Conservation (phyloP, 2,329 filamentous ascomycete species). For the Phialophora macrospora region DNA sequence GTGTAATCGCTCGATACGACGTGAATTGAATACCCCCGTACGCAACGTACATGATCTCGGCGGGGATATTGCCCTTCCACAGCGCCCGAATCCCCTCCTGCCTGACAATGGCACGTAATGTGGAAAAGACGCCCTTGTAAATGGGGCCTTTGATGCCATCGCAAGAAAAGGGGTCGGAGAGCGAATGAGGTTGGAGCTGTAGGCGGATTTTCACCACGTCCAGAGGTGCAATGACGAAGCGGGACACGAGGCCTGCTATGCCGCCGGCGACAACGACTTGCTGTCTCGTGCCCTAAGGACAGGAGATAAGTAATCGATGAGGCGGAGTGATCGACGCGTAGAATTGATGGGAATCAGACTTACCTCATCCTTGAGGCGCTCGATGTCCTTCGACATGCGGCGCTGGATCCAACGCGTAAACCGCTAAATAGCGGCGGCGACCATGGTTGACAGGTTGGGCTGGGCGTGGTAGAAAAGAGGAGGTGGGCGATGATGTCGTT, state of each 20-base stretch:
- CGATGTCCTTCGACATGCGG: conserved; percentile 67
- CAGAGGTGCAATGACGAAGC: conserved; percentile 91
- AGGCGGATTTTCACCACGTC: conserved; percentile 98
- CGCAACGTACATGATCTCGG: conserved; percentile 89
- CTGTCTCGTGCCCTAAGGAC: conserved; percentile 64
- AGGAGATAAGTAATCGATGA: not conserved
- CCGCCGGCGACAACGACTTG: conserved; percentile 71
- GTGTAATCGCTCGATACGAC: conserved; percentile 75
- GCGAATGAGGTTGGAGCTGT: conserved; percentile 86
- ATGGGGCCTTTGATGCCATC: conserved; percentile 53
- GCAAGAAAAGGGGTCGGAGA: conserved; percentile 72
- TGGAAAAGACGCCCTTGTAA: conserved; percentile 73
- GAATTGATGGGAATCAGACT: conserved; percentile 14
- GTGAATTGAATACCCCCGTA: conserved; percentile 92
- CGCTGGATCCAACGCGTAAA: conserved; percentile 37
- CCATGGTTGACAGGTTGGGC: not conserved
- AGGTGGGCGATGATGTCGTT: conserved; percentile 14
- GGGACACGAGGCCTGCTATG: conserved; percentile 83
- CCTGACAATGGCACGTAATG: conserved; percentile 74
- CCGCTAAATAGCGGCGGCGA: conserved; percentile 3
- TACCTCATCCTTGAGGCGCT: conserved; percentile 73
- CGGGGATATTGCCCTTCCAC: conserved; percentile 98
- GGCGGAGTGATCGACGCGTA: not conserved
- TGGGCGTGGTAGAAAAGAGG: conserved; percentile 8
- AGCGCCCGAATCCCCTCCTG: conserved; percentile 84